A percentile compares a stretch with the other conserved stretches of the same genome.
phyloP scores from a whole-genome alignment of 805 yeast species.

The Wickerhamiella dianesei region DNA sequence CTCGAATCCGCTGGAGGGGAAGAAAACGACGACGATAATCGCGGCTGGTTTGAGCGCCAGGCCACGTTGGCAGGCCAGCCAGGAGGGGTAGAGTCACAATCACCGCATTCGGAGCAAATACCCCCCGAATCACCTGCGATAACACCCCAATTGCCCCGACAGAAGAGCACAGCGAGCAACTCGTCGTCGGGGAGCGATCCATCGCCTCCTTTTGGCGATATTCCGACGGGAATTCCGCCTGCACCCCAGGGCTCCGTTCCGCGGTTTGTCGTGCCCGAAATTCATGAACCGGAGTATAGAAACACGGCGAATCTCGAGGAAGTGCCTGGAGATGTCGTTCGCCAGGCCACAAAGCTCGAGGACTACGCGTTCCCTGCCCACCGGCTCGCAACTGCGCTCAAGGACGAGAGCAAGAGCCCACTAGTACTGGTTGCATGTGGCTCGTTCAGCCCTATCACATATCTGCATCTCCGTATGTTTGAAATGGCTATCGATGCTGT shows the following conservation, averaged over 20 bases:
- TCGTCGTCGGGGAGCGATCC: neutral
- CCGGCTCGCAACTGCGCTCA: constrained; percentile 54
- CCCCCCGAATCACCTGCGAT: neutral
- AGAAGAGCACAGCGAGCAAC: neutral
- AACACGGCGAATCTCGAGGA: constrained; percentile 85
- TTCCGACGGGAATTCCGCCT: constrained; percentile 19
- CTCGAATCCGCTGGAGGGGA: constrained; percentile 5
- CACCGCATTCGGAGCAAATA: neutral
- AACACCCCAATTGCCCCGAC: constrained; percentile 1
- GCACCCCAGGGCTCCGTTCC: constrained; percentile 19
- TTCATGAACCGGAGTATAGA: constrained; percentile 20
- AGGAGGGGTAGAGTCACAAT: neutral
- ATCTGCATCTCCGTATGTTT: constrained; percentile 89
- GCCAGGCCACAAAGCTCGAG: constrained; percentile 65
- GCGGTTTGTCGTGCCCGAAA: constrained; percentile 19
- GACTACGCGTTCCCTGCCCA: constrained; percentile 79
- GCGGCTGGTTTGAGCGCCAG: neutral
- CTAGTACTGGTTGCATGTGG: constrained; percentile 95
- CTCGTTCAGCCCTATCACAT: constrained; percentile 90
- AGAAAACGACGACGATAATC: constrained; percentile 2
- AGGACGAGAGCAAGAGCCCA: constrained; percentile 70
- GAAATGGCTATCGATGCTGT: constrained; percentile 97
- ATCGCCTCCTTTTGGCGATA: constrained; percentile 5
- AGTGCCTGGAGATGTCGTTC: constrained; percentile 83
- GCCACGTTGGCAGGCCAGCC: neutral